Percentiles rank a stretch among this genome's conserved stretches.
Evolutionary conservation across 2,329 filamentous ascomycete species (phyloP).

Genomic region (Aureobasidium sp.): DNA sequence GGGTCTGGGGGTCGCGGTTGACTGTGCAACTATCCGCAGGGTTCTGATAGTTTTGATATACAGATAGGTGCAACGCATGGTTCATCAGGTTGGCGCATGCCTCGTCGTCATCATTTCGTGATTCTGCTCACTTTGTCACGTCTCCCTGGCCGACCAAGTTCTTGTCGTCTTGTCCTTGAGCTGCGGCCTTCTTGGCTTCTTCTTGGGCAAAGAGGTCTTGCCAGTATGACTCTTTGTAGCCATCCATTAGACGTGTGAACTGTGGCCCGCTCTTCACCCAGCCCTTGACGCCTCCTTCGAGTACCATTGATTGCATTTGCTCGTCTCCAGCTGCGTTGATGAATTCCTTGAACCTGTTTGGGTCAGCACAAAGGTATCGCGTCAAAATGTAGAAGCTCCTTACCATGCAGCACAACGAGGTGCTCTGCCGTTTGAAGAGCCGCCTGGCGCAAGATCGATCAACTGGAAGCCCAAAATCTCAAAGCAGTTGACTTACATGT

Average conservation of each 20-base stretch:
- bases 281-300: constrained; percentile 39
- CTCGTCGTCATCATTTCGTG: neutral
- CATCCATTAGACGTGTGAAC: constrained; percentile 35
- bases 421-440: constrained; percentile 24
- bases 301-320: constrained; percentile 35
- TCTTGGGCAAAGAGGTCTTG: constrained; percentile 31
- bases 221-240: constrained; percentile 37
- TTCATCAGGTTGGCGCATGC: neutral
- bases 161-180: constrained; percentile 9
- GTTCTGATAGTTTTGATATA: constrained; percentile 12
- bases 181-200: constrained; percentile 18
- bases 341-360: constrained; percentile 7
- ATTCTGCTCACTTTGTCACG: neutral
- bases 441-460: neutral
- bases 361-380: neutral
- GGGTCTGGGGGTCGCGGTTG: constrained; percentile 1
- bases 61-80: neutral
- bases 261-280: constrained; percentile 37
- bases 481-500: constrained; percentile 32
- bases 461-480: neutral
- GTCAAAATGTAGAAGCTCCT: neutral
- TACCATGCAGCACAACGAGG: constrained; percentile 32
- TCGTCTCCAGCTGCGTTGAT: constrained; percentile 28
- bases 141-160: constrained; percentile 9
- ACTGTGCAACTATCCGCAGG: constrained; percentile 3